Evolutionary conservation across 371 early-diverging fungal genomes (phyloP), one percentile per base, ranked within the genome.

Genomic region (Mycotypha africana): DNA sequence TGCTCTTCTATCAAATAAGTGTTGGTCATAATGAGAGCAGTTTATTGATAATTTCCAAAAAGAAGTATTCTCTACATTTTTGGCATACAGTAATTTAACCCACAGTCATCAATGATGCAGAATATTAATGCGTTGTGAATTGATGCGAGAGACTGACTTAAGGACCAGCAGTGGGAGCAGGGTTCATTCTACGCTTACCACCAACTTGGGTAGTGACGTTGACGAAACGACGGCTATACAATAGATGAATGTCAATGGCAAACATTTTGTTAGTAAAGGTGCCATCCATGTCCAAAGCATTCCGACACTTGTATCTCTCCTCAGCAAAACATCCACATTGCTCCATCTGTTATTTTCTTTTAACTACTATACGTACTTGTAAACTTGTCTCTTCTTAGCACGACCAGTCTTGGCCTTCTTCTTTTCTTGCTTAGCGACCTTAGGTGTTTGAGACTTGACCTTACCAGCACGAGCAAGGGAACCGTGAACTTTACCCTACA

Each of bases 381-480:
- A 99, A 57, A 84, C 79, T 53, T 89, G 82, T 75, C 99, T 86
- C 90, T 97, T 97, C 86, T 92, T 92, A 59, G 97, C 96, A 74
- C 99, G 97, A 70, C 99, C 94, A 65, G 85, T 84, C 66, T 67
- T 68, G 76, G 86, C 76, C 88, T 74, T 98, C 78, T 90, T 83
- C 88, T 98, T 96, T 70, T 98, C 98, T 74, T 89, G 85, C 82
- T 93, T 92, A 67, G 94, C 95, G 56, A 98, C 98, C 86, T 97
- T 97, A 65, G 99, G 98, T 65, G 94, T 95, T 74, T 98, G 97
- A 65, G 91, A 92, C 92, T 98, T 96, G 68, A 99, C 99, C 84
- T 99, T 99, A 86, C 99, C 99, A 79, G 99, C 99, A 92, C 96
- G 95, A 81, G 97, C 95, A 68, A 98, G 85, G 60, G 97, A 95